Evolutionary conservation across 1,284 basidiomycete genomes (phyloP).

Genomic region (Polyporus tsugae): DNA sequence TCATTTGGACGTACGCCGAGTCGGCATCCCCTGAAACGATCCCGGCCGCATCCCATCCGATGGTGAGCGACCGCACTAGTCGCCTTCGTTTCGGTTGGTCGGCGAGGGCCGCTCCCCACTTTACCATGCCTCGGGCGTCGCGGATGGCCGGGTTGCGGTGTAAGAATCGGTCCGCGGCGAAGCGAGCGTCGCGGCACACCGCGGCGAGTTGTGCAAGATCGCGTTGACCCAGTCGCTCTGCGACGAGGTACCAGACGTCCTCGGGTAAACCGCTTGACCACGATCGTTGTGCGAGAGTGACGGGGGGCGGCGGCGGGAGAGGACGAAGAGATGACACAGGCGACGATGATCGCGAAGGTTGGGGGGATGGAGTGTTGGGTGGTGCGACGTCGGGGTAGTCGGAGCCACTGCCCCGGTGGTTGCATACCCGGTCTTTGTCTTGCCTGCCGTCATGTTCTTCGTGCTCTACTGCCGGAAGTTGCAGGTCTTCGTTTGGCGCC

Average conservation of each 20-base stretch:
- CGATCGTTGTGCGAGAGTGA: background rate
- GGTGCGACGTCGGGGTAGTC: background rate
- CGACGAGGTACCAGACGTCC: background rate
- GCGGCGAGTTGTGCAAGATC: background rate
- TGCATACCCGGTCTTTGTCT: background rate
- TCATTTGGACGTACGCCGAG: background rate
- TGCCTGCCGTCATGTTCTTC: background rate
- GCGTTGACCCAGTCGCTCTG: background rate
- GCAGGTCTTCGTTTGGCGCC: background rate
- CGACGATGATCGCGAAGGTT: background rate
- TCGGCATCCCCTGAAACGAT: background rate
- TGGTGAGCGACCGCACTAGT: conserved; percentile 4
- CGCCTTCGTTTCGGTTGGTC: background rate
- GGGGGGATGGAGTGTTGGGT: no score
- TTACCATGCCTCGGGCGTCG: background rate
- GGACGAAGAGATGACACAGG: background rate
- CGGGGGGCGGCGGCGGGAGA: background rate
- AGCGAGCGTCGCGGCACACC: background rate
- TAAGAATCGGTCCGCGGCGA: background rate
- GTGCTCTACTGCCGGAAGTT: background rate
- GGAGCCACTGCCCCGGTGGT: background rate
- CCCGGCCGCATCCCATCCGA: background rate
- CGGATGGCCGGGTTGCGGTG: background rate
- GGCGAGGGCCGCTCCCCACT: background rate
- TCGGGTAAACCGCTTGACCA: background rate